A percentile compares a stretch with the other conserved stretches of the same genome.
Evolutionary conservation across 305 asterid species (phyloP).

Genomic region (Solanum aculeatissimum): DNA sequence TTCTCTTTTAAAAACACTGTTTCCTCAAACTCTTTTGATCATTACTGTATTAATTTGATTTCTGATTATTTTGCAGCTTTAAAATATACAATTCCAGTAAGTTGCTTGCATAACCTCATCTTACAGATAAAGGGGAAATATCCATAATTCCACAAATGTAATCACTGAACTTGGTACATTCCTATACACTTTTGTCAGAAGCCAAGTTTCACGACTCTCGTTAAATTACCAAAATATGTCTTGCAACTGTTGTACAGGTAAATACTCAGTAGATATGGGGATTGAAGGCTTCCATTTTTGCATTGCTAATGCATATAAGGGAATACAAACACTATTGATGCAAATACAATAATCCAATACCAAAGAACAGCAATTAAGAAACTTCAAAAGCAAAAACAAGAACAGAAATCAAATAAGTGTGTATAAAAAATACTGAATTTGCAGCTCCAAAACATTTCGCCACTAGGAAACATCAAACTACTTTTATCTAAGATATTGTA

Average conservation of each 20-base stretch:
- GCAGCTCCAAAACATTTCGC: neutral
- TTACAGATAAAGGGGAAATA: neutral
- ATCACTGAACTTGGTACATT: neutral
- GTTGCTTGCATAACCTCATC: neutral
- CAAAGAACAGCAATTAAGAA: neutral
- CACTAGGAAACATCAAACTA: neutral
- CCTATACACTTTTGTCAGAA: neutral
- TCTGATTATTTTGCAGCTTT: neutral
- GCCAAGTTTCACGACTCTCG: neutral
- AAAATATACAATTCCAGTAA: neutral
- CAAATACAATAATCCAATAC: neutral
- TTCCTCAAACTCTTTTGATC: neutral
- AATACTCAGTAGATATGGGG: neutral
- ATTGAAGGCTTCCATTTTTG: neutral
- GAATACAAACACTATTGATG: neutral
- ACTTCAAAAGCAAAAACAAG: neutral
- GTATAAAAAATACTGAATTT: neutral
- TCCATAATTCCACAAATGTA: neutral
- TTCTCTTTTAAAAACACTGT: neutral
- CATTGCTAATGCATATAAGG: neutral
- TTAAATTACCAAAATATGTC: neutral
- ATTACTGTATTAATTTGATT: neutral
- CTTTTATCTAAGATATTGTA: neutral
- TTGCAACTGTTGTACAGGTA: neutral
- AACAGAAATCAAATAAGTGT: neutral